Percentiles rank a stretch among this genome's conserved stretches.
These are phyloP conservation scores for Pleoardoris graminearum DNA, from an alignment of 2,329 filamentous ascomycete genomes.

Conservation along the genomic window DNA sequence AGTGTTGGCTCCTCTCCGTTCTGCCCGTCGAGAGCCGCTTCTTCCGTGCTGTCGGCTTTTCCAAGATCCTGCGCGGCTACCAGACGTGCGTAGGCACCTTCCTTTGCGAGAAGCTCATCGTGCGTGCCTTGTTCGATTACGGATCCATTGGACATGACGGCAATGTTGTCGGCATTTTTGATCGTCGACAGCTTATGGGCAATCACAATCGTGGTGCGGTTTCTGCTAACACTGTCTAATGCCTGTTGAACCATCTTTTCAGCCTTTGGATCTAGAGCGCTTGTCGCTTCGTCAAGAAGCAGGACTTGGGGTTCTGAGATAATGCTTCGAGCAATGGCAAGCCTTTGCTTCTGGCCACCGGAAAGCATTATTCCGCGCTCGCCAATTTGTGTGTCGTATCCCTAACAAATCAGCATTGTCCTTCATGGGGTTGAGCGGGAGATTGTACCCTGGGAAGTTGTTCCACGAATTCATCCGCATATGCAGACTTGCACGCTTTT, in stretches of 20 bases:
- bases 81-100: conserved; percentile 80
- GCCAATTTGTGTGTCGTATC: conserved; percentile 88
- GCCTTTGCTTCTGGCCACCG: conserved; percentile 91
- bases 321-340: conserved; percentile 85
- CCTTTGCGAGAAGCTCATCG: conserved; percentile 70
- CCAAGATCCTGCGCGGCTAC: conserved; percentile 55
- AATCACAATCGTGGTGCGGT: conserved; percentile 92
- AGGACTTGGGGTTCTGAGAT: conserved; percentile 87
- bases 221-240: conserved; percentile 79
- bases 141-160: conserved; percentile 79
- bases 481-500: conserved; percentile 73
- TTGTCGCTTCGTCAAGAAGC: conserved; percentile 90
- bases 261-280: conserved; percentile 86
- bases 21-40: conserved; percentile 20
- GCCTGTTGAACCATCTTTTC: conserved; percentile 94
- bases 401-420: conserved; percentile 72
- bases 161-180: conserved; percentile 89
- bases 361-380: conserved; percentile 87
- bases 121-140: conserved; percentile 93
- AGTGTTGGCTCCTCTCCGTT: conserved; percentile 22
- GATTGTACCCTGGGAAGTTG: conserved; percentile 54
- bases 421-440: background rate
- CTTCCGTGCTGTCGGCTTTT: conserved; percentile 23
- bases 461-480: conserved; percentile 85
- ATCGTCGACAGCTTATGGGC: conserved; percentile 95